These are phyloP conservation scores for Penicillium lagena DNA, from an alignment of 495 filamentous ascomycete species.

Conservation along the genomic window DNA sequence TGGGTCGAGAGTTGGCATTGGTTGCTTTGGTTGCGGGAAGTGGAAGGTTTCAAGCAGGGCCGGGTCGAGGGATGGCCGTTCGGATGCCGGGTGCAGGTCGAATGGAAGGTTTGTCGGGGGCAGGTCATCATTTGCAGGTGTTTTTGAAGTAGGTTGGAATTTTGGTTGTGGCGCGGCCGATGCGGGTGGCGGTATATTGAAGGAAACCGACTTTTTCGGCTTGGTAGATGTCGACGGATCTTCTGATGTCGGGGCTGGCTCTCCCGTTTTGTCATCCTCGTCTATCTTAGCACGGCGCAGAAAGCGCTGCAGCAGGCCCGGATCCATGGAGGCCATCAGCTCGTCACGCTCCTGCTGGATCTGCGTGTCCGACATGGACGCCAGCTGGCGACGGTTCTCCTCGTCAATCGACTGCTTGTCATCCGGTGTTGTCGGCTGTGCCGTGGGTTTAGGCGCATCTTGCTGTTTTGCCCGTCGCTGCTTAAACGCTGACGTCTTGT, in stretches of 20 bases:
- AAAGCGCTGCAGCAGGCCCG: conserved; percentile 66
- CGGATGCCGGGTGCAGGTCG: conserved; percentile 38
- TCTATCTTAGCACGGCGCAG: conserved; percentile 76
- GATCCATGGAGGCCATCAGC: conserved; percentile 60
- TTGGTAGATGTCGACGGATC: conserved; percentile 1
- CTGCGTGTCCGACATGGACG: conserved; percentile 73
- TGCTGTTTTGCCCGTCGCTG: conserved; percentile 45
- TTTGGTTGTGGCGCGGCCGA: not conserved
- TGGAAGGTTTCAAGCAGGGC: conserved; percentile 59
- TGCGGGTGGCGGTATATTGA: conserved; percentile 14
- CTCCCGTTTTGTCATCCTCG: conserved; percentile 31
- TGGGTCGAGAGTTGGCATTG: conserved; percentile 71
- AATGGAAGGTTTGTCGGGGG: conserved; percentile 25
- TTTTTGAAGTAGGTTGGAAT: conserved; percentile 11
- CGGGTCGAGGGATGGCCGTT: conserved; percentile 28
- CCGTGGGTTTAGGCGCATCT: not conserved
- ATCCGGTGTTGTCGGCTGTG: conserved; percentile 8
- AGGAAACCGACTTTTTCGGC: conserved; percentile 26
- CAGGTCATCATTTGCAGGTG: conserved; percentile 26
- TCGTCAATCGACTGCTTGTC: conserved; percentile 66
- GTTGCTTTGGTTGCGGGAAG: conserved; percentile 28
- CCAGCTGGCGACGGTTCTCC: conserved; percentile 71
- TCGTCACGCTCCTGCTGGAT: conserved; percentile 74
- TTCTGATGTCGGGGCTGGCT: not conserved
- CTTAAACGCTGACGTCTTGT: conserved; percentile 69